These are phyloP conservation scores for Pugionium dolabratum DNA, from an alignment of 345 rosid species.

Conservation along the genomic window DNA sequence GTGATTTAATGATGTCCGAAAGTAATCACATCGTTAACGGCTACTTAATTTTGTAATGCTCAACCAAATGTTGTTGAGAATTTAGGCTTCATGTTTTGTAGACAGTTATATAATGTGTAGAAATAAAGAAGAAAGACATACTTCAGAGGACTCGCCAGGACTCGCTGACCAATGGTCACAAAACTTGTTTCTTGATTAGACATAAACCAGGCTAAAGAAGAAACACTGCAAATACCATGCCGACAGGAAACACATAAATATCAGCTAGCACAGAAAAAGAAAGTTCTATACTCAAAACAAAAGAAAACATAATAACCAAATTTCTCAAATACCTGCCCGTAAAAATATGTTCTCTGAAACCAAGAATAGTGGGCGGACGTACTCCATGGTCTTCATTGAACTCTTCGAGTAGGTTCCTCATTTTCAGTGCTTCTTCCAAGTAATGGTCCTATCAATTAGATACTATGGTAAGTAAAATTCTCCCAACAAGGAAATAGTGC, in stretches of 20 bases:
- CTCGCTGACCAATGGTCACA: conserved; percentile 96
- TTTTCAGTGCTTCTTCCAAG: conserved; percentile 95
- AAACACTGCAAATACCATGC: conserved; percentile 62
- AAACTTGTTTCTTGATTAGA: conserved; percentile 97
- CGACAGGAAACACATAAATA: conserved; percentile 17
- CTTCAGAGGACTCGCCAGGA: conserved; percentile 97
- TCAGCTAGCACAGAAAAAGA: conserved; percentile 14
- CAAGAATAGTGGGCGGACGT: conserved; percentile 86
- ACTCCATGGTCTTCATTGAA: conserved; percentile 95
- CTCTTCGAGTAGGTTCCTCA: conserved; percentile 97
- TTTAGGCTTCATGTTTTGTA: conserved; percentile 16
- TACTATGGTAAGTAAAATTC: conserved; percentile 22
- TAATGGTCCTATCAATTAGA: conserved; percentile 73
- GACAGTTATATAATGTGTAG: neutral
- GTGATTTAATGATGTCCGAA: neutral
- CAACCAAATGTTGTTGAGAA: neutral
- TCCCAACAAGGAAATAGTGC: conserved; percentile 15
- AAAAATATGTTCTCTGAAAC: conserved; percentile 95
- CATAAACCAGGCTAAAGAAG: conserved; percentile 99
- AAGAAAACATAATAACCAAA: neutral
- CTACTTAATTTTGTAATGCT: neutral
- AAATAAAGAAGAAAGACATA: conserved; percentile 40
- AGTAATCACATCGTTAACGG: conserved; percentile 1
- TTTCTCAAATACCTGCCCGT: conserved; percentile 74
- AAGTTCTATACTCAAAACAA: neutral